Base-by-base conservation (phyloP, 2,329 filamentous ascomycete genomes). In the Fusarium floridanum region DNA sequence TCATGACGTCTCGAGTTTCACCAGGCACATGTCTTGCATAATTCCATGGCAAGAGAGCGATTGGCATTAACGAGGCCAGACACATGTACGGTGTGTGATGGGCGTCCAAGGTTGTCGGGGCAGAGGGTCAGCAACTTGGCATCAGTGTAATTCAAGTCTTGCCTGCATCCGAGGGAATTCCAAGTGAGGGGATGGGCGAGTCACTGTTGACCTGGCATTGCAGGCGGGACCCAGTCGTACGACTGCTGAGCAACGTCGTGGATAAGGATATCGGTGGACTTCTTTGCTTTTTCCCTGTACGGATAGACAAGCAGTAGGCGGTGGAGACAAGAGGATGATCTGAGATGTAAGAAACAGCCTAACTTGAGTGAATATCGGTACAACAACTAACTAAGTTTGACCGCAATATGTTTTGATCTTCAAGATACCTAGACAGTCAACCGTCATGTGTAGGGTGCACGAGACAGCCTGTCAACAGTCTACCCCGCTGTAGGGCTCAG, bases 211-310 rank as follows among this genome's bases (percentile, higher is more conserved):
- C 55, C 45, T 12, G 41, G 22, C 41, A 22, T 22, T 37, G 41
- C 62, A 68, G 24, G 27, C 32, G 27, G 57, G 61, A 29, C 37
- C n/a, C 16, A 48, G 29, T 71, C 64, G 39, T 29, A 64, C 43
- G 63, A 64, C 61, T 20, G 10, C 27, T 36, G 14, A 6, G 50
- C 48, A 45, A 57, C 62, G 36, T 45, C 37, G 61, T 64, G 36
- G 62, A 65, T n/a, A 12, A 57, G n/a, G 27, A 41, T 41, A 39
- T 64, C 22, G 5, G 50, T 17, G 16, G 39, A 7, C 11, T 48
- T 65, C 24, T 17, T 29, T 53, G 39, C 61, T 55, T 63, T 59
- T 56, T 59, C 27, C 57, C 27, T 29, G 6, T 48, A 45, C 22
- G 24, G 22, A 59, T 32, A 14, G 27, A n/a, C 17, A 24, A 48